Conservation (phyloP, 805 yeast species). For the Cyberlindnera galapagoensis region DNA sequence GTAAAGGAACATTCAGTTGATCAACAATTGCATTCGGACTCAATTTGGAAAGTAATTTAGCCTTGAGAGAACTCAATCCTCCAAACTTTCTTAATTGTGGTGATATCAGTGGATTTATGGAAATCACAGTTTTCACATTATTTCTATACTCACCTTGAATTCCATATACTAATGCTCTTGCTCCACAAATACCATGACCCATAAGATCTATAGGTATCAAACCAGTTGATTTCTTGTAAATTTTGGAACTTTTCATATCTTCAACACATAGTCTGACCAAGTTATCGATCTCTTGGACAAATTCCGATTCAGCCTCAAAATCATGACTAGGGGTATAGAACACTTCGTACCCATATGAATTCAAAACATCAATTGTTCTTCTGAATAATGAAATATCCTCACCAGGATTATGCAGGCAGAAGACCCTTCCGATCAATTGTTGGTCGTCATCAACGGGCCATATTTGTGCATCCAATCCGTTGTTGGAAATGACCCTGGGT, state of each 20-base stretch:
- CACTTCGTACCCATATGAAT: conserved; percentile 16
- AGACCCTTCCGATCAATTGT: conserved; percentile 13
- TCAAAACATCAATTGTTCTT: conserved; percentile 12
- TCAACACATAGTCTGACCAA: conserved; percentile 15
- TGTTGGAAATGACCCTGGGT: conserved; percentile 14
- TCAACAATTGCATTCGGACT: conserved; percentile 6
- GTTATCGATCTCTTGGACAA: conserved; percentile 14
- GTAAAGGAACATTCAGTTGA: conserved; percentile 2
- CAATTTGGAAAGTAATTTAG: conserved; percentile 7
- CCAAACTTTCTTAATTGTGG: conserved; percentile 4
- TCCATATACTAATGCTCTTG: conserved; percentile 14
- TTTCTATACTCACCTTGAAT: conserved; percentile 12
- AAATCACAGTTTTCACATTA: conserved; percentile 13
- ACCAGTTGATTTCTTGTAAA: too few species aligned
- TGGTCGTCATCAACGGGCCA: conserved; percentile 17
- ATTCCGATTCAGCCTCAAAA: background rate
- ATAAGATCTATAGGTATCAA: conserved; percentile 12
- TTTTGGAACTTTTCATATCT: conserved; percentile 8
- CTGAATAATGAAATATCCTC: conserved; percentile 13
- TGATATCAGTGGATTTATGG: conserved; percentile 16
- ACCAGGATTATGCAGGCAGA: conserved; percentile 17
- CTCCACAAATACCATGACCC: conserved; percentile 14
- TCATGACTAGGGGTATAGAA: conserved; percentile 9
- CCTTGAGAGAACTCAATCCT: conserved; percentile 3
- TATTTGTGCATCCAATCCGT: conserved; percentile 22